Conservation (phyloP, 192 early-diverging fungal genomes). For the Coemansia asiatica region DNA sequence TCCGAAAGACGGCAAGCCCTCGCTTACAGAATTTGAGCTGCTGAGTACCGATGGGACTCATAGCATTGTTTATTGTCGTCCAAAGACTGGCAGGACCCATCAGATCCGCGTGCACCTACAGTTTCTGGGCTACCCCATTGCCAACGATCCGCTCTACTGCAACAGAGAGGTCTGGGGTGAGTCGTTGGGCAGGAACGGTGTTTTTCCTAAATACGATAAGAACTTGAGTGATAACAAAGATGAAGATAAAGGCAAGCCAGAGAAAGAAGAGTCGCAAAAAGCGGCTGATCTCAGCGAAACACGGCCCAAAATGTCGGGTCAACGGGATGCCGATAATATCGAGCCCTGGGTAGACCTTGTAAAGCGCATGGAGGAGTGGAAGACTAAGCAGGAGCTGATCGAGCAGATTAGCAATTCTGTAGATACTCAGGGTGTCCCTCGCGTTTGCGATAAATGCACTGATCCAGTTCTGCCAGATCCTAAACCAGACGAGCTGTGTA, state of each 20-base stretch:
- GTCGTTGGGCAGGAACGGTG: slow-evolving; percentile 57
- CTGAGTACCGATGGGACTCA: slow-evolving; percentile 64
- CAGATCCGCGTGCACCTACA: slow-evolving; percentile 97
- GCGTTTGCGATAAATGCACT: slow-evolving; percentile 64
- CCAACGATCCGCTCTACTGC: slow-evolving; percentile 92
- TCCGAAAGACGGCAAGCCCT: slow-evolving; percentile 74
- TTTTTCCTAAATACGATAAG: slow-evolving; percentile 14
- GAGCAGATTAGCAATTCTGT: slow-evolving; percentile 16
- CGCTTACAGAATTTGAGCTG: slow-evolving; percentile 73
- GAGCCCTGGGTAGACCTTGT: slow-evolving; percentile 26
- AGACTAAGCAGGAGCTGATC: slow-evolving; percentile 26
- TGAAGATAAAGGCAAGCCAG: neutral
- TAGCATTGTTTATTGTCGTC: slow-evolving; percentile 77
- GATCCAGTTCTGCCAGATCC: slow-evolving; percentile 65
- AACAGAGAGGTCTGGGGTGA: slow-evolving; percentile 71
- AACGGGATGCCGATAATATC: slow-evolving; percentile 14
- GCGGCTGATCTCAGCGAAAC: neutral
- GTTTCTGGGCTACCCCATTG: slow-evolving; percentile 89
- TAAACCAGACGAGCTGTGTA: slow-evolving; percentile 68
- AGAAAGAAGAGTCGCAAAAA: neutral
- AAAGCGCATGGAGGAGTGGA: slow-evolving; percentile 42
- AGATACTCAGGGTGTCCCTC: slow-evolving; percentile 13
- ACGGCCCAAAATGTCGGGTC: slow-evolving; percentile 20
- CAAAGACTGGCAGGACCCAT: slow-evolving; percentile 91
- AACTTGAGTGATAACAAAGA: neutral